Conservation (phyloP, 2,329 filamentous ascomycete genomes). For the Penicillium polonicum region DNA sequence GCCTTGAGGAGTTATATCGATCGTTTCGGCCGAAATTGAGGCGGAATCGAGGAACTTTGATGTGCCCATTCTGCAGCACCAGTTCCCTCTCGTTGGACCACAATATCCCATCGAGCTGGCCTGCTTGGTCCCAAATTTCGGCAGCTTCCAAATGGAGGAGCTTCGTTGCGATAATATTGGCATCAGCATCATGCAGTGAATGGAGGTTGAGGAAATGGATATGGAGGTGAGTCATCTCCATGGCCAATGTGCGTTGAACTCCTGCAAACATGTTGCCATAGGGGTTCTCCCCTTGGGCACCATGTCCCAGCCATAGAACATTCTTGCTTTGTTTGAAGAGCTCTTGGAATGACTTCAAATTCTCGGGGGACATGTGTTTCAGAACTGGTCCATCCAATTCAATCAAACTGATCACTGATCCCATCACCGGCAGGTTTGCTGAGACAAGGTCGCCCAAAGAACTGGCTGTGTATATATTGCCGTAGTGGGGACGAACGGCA, state of each 20-base stretch:
- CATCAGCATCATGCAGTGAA: constrained; percentile 2
- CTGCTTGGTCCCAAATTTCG: constrained; percentile 18
- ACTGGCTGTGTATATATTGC: neutral
- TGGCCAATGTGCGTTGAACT: constrained; percentile 22
- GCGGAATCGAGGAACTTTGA: constrained; percentile 33
- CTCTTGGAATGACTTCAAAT: constrained; percentile 26
- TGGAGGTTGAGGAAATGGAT: constrained; percentile 23
- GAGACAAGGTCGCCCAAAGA: constrained; percentile 13
- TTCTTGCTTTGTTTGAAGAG: constrained; percentile 21
- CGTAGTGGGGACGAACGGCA: constrained; percentile 11
- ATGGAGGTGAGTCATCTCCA: constrained; percentile 23
- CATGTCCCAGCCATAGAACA: constrained; percentile 28
- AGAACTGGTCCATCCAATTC: constrained; percentile 32
- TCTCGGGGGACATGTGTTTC: constrained; percentile 19
- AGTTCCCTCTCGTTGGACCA: constrained; percentile 35
- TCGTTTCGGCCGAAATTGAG: constrained; percentile 17
- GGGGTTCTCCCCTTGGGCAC: constrained; percentile 23
- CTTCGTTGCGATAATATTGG: constrained; percentile 8
- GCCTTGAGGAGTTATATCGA: constrained; percentile 26
- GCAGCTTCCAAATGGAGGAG: constrained; percentile 19
- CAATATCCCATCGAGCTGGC: constrained; percentile 16
- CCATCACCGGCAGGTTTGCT: constrained; percentile 19
- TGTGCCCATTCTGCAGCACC: constrained; percentile 22
- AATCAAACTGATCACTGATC: constrained; percentile 19
- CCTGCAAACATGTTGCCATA: constrained; percentile 23